A percentile compares a stretch with the other conserved stretches of the same genome.
Evolutionary conservation across 2,329 filamentous ascomycete species (phyloP).

Genomic region (Alternaria dauci): DNA sequence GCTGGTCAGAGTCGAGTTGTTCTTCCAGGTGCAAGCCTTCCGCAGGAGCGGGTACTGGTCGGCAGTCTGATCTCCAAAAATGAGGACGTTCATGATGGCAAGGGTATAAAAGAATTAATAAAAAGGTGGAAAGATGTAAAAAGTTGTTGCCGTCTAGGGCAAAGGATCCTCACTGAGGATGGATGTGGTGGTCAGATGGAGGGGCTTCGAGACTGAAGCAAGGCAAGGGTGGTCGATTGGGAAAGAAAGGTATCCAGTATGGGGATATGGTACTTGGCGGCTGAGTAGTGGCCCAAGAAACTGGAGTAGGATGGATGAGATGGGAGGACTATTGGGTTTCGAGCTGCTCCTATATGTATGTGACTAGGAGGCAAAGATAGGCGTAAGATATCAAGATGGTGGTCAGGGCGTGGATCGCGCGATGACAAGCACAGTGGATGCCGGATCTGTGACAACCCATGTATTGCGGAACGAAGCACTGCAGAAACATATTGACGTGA

Average conservation of each 20-base stretch:
- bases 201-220: conserved; percentile 14
- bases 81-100: conserved; percentile 60
- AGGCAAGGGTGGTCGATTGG: conserved; percentile 20
- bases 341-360: conserved; percentile 48
- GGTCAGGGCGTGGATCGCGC: conserved; percentile 46
- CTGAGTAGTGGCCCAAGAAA: conserved; percentile 33
- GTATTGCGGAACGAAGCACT: conserved; percentile 52
- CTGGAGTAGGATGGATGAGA: conserved; percentile 36
- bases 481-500: conserved; percentile 53
- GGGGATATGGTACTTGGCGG: conserved; percentile 22
- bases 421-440: conserved; percentile 48
- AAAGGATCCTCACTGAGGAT: conserved; percentile 10
- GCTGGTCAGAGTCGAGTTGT: conserved; percentile 66
- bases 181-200: conserved; percentile 1
- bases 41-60: conserved; percentile 70
- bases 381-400: conserved; percentile 36
- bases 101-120: conserved; percentile 37
- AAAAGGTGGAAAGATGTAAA: conserved; percentile 11
- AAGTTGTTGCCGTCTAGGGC: conserved; percentile 14
- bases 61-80: conserved; percentile 76
- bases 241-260: conserved; percentile 24
- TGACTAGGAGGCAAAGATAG: conserved; percentile 30
- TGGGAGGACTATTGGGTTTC: conserved; percentile 32
- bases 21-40: conserved; percentile 58
- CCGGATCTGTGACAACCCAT: conserved; percentile 51